These are phyloP conservation scores for Colletotrichum truncatum DNA, from an alignment of 2,329 filamentous ascomycete genomes.

Conservation along the genomic window DNA sequence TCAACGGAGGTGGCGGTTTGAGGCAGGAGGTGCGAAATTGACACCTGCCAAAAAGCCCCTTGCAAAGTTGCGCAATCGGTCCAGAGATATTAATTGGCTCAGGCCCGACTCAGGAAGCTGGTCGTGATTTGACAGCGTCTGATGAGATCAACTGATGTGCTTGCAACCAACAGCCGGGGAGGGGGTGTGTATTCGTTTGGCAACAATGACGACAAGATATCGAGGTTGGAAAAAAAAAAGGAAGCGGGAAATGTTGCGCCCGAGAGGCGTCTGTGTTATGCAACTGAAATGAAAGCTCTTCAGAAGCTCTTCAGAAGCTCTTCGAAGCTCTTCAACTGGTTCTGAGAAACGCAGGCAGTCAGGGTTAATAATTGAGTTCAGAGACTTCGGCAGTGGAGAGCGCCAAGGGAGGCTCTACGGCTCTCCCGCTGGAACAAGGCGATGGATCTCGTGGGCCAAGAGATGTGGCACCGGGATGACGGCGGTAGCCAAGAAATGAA, in stretches of 20 bases:
- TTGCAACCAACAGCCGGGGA: conserved; percentile 5
- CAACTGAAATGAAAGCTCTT: conserved; percentile 17
- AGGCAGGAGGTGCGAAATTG: conserved; percentile 24
- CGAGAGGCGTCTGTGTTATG: background rate
- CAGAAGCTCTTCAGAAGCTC: no score
- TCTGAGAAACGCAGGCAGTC: background rate
- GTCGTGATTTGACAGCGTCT: conserved; percentile 15
- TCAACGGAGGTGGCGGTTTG: conserved; percentile 19
- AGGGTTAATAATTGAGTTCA: conserved; percentile 25
- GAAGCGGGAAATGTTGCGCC: background rate
- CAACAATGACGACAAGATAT: background rate
- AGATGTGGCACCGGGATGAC: conserved; percentile 30
- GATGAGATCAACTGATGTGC: conserved; percentile 2
- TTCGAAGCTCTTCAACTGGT: conserved; percentile 7
- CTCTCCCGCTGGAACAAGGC: conserved; percentile 17
- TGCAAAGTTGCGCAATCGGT: conserved; percentile 28
- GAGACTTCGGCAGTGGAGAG: conserved; percentile 26
- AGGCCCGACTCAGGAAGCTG: background rate
- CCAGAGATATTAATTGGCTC: conserved; percentile 11
- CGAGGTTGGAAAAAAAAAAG: background rate
- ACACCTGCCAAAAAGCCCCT: conserved; percentile 9
- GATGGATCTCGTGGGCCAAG: conserved; percentile 29
- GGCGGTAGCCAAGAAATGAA: conserved; percentile 24
- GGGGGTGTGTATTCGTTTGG: background rate
- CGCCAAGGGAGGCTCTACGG: conserved; percentile 28